Base-by-base conservation (phyloP, 768 basidiomycete genomes). In the Kwoniella mangroviensis region DNA sequence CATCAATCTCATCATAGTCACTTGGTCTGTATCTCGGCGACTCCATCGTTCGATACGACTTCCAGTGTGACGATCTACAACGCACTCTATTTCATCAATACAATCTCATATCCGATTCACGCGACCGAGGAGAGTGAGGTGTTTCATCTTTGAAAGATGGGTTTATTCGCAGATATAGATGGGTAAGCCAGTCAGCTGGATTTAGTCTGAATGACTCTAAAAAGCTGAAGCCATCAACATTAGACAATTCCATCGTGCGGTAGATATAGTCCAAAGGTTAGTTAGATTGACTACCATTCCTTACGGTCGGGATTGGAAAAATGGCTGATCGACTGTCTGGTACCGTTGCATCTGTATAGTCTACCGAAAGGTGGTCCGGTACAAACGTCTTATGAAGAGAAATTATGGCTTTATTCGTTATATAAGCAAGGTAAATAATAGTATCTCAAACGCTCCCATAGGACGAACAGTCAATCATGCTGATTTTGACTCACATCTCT, bases 371-470 rank as follows among this genome's bases (percentile, higher is more conserved):
- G 89, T 11, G 94, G 95, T 0, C 93, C 94, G 40, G 94, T 98
- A 77, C 94, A 97, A 82, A 97, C 94, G 0, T 92, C 89, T 73
- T 97, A 98, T 80, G 94, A 97, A 74, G 94, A 96, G 81, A 98
- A 98, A 82, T 85, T 98, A 15, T 88, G 89, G 12, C 93, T 98
- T 89, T 98, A 98, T 81, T 92, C 92, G 91, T 86, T 94, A 76
- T 96, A 92, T 84, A 96, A 96, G 83, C 94, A 97, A 89, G 93
- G 93, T 94, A 65, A 70, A 75, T 51, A 69, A 45, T 34, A 7
- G 1, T 28, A 3, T 4, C 4, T 34, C 6, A 34, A 7, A 6
- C 6, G 4, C 6, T 34, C 34, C 6, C 34, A 6, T 34, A 34
- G 34, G 34, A 6, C 17, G 9, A 28, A 49, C 19, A 0, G 6